These are phyloP conservation scores for Puccinia triticina DNA, from an alignment of 1,284 basidiomycete species.

Conservation along the genomic window DNA sequence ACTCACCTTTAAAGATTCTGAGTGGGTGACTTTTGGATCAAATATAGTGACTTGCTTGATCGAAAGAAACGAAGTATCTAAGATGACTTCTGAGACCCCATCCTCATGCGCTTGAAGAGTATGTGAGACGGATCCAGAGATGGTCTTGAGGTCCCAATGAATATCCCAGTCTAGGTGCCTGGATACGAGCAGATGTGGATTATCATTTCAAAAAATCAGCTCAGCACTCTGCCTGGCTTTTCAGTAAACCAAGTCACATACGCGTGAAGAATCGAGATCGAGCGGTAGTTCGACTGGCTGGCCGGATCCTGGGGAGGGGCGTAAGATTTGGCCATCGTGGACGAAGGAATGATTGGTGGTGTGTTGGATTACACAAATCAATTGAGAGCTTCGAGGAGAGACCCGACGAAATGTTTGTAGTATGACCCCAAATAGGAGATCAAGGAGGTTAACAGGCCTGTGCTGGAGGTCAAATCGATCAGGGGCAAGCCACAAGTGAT, in stretches of 20 bases:
- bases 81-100: constrained; percentile 69
- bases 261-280: constrained; percentile 47
- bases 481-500: no score
- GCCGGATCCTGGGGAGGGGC: constrained; percentile 47
- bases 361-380: no score
- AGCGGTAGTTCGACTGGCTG: constrained; percentile 44
- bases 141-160: constrained; percentile 72
- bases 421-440: no score
- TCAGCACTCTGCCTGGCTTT: not conserved
- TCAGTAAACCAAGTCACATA: not conserved
- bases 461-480: no score
- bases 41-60: constrained; percentile 55
- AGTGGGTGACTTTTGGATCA: constrained; percentile 14
- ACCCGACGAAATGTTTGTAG: no score
- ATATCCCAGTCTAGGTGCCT: constrained; percentile 74
- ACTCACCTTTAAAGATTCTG: constrained; percentile 29
- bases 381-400: no score
- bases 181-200: not conserved
- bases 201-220: not conserved
- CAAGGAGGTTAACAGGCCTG: no score
- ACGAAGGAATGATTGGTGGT: not conserved
- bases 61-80: constrained; percentile 57
- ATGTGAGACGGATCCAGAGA: constrained; percentile 76
- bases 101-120: constrained; percentile 68
- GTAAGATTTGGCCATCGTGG: constrained; percentile 6